Conservation (phyloP, 805 yeast species). For the Candida qinlingensis region DNA sequence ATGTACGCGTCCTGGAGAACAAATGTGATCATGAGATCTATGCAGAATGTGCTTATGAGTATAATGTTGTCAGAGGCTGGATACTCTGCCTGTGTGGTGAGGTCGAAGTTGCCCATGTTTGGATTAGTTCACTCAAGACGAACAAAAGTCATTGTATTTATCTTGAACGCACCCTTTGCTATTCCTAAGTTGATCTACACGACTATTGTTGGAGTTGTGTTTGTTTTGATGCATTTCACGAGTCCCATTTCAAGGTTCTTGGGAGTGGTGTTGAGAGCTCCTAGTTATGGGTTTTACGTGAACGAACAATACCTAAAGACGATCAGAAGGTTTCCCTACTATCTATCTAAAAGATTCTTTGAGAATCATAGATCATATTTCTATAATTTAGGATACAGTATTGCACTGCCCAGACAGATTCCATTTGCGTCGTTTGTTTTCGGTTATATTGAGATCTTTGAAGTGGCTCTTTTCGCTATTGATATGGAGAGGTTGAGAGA, state of each 20-base stretch:
- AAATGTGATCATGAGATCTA: slow-evolving; percentile 1
- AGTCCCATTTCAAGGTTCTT: background rate
- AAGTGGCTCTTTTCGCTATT: slow-evolving; percentile 7
- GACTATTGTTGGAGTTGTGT: background rate
- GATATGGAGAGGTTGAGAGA: slow-evolving; percentile 7
- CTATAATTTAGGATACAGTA: slow-evolving; percentile 7
- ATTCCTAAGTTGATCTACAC: slow-evolving; percentile 1
- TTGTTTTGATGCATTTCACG: background rate
- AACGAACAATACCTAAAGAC: background rate
- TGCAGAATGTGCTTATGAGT: background rate
- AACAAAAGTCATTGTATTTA: background rate
- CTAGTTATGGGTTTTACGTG: slow-evolving; percentile 3
- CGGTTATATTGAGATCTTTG: slow-evolving; percentile 8
- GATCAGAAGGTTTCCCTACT: slow-evolving; percentile 7
- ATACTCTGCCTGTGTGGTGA: slow-evolving; percentile 3
- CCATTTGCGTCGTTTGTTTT: slow-evolving; percentile 5
- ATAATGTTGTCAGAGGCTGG: slow-evolving; percentile 8
- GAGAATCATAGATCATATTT: background rate
- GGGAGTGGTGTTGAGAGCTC: background rate
- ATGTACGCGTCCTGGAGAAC: slow-evolving; percentile 7
- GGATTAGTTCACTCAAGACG: slow-evolving; percentile 5
- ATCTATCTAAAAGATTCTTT: slow-evolving; percentile 3
- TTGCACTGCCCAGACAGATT: slow-evolving; percentile 2
- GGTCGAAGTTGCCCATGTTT: slow-evolving; percentile 4
- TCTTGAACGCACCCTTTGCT: slow-evolving; percentile 1